These are phyloP conservation scores for Xylaria sp. DNA, from an alignment of 2,329 filamentous ascomycete species.

Conservation along the genomic window DNA sequence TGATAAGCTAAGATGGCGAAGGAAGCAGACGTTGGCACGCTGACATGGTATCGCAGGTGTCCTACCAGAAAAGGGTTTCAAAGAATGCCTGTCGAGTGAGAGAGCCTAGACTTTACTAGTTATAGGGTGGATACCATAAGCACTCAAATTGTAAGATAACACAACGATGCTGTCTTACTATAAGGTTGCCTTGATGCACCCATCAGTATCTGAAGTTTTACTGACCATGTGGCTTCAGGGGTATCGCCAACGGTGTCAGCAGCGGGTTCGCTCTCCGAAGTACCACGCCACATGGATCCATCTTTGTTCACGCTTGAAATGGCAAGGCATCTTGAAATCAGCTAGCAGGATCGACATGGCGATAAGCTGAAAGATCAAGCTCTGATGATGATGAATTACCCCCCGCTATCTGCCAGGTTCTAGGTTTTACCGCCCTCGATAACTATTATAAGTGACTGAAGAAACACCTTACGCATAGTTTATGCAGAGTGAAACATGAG, in stretches of 20 bases:
- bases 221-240: conserved; percentile 16
- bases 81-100: not conserved
- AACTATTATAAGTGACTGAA: no score
- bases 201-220: not conserved
- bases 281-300: not conserved
- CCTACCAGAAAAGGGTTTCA: not conserved
- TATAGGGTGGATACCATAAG: conserved; percentile 10
- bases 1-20: not conserved
- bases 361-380: not conserved
- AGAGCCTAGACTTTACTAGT: not conserved
- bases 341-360: not conserved
- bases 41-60: conserved; percentile 15
- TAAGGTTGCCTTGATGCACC: conserved; percentile 10
- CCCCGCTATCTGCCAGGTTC: not conserved
- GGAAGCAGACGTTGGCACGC: not conserved
- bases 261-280: conserved; percentile 23
- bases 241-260: conserved; percentile 14
- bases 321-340: conserved; percentile 10
- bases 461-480: no score
- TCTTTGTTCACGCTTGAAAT: not conserved
- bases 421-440: no score
- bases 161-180: conserved; percentile 1
- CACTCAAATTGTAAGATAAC: conserved; percentile 14
- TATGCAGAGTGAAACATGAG: no score
- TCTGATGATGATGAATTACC: not conserved